Percentiles rank a stretch among this genome's conserved stretches.
phyloP scores from a whole-genome alignment of 1,139 yeast species.

The Geotrichum carabidarum region DNA sequence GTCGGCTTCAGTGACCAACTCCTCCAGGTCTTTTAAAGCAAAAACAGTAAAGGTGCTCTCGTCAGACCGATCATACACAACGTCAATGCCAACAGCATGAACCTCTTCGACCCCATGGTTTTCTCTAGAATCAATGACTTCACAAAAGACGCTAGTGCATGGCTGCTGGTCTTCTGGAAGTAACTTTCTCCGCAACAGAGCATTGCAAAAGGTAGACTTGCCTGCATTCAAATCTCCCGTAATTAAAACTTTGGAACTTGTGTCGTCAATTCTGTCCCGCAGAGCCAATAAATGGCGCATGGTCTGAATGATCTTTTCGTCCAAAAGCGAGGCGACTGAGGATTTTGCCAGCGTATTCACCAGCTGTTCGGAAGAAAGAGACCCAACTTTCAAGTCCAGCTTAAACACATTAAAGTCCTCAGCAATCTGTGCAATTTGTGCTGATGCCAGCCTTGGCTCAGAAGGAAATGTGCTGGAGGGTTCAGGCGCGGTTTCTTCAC shows the following conservation, averaged over 20 bases:
- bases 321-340: constrained; percentile 61
- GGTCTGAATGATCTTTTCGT: constrained; percentile 56
- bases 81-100: constrained; percentile 76
- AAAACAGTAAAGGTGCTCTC: constrained; percentile 60
- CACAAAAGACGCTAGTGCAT: constrained; percentile 93
- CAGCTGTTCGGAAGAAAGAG: constrained; percentile 43
- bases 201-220: constrained; percentile 92
- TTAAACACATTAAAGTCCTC: constrained; percentile 55
- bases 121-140: constrained; percentile 78
- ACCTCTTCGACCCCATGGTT: constrained; percentile 80
- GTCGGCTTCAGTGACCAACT: constrained; percentile 70
- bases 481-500: constrained; percentile 15
- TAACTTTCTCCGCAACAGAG: constrained; percentile 68
- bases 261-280: constrained; percentile 81
- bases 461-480: constrained; percentile 1
- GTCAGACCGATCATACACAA: constrained; percentile 54
- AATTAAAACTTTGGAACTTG: constrained; percentile 86
- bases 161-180: constrained; percentile 98
- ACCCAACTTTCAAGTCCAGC: constrained; percentile 59
- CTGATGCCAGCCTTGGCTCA: constrained; percentile 26
- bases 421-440: constrained; percentile 20
- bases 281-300: constrained; percentile 66
- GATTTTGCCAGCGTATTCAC: constrained; percentile 55
- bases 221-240: constrained; percentile 98
- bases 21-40: constrained; percentile 53